phyloP scores from a whole-genome alignment of 495 filamentous ascomycete genomes.

The Trichoderma erinaceum region DNA sequence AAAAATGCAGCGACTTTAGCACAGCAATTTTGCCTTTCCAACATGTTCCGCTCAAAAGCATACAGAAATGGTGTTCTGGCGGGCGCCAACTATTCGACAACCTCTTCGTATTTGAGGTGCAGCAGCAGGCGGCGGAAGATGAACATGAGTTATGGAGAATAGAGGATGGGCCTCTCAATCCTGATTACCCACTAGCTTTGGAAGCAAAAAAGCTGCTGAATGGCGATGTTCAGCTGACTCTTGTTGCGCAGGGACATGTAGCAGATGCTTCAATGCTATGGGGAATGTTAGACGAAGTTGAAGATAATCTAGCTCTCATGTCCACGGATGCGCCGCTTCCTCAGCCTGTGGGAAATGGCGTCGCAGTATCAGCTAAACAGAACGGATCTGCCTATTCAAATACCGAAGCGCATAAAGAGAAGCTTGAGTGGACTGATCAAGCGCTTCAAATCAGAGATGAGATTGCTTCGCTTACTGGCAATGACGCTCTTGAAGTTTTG shows the following conservation, averaged over 20 bases:
- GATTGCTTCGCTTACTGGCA: constrained; percentile 54
- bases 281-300: constrained; percentile 38
- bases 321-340: background rate
- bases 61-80: constrained; percentile 61
- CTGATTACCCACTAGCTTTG: constrained; percentile 70
- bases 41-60: constrained; percentile 64
- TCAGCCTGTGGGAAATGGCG: background rate
- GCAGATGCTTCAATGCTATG: constrained; percentile 27
- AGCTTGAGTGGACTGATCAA: constrained; percentile 41
- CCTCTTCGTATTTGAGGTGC: constrained; percentile 77
- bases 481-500: constrained; percentile 42
- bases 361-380: background rate
- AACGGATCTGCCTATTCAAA: background rate
- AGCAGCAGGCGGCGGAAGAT: constrained; percentile 22
- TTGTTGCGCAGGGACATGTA: constrained; percentile 46
- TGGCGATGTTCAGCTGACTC: constrained; percentile 41
- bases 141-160: constrained; percentile 48
- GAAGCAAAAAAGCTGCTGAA: constrained; percentile 53
- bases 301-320: constrained; percentile 24
- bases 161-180: constrained; percentile 38
- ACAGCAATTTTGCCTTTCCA: constrained; percentile 54
- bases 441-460: constrained; percentile 48
- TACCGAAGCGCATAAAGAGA: background rate
- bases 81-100: constrained; percentile 67
- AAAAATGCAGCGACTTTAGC: constrained; percentile 56